Conservation (phyloP, 163 green algal species). For the Picocystis sp. region DNA sequence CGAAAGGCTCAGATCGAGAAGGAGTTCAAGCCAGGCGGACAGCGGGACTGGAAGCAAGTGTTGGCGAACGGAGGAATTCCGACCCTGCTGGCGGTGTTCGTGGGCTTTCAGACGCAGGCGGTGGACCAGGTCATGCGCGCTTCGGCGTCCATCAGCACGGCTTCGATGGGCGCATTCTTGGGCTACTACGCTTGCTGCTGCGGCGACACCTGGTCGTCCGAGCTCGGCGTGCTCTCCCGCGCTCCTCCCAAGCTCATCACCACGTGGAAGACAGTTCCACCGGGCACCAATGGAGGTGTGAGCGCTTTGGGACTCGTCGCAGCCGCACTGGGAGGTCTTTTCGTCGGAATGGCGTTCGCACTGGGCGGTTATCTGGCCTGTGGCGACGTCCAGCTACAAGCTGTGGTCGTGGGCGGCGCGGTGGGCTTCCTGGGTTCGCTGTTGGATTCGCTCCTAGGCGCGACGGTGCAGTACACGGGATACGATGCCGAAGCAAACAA, state of each 20-base stretch:
- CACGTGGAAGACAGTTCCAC: constrained; percentile 48
- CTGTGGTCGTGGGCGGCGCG: constrained; percentile 37
- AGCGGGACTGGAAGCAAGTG: constrained; percentile 71
- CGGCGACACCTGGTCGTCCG: constrained; percentile 81
- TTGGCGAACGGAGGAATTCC: background rate
- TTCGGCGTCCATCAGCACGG: no score
- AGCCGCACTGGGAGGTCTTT: constrained; percentile 51
- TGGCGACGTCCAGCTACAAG: constrained; percentile 33
- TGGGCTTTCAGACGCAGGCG: background rate
- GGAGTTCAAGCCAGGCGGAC: constrained; percentile 50
- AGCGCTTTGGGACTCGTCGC: constrained; percentile 57
- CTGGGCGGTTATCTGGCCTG: constrained; percentile 16
- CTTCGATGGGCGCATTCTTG: constrained; percentile 16
- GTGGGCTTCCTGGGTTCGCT: constrained; percentile 66
- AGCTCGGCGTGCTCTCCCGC: constrained; percentile 67
- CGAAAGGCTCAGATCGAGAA: constrained; percentile 49
- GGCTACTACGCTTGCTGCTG: constrained; percentile 81
- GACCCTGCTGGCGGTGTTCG: background rate
- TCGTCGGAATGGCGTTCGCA: constrained; percentile 62
- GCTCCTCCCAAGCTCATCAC: constrained; percentile 69
- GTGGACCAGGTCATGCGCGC: no score
- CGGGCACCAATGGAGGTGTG: constrained; percentile 58
- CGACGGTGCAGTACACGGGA: constrained; percentile 78
- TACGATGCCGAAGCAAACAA: constrained; percentile 38
- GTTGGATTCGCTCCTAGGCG: constrained; percentile 79